Percentiles rank a stretch among this genome's conserved stretches.
Evolutionary conservation across 73 alveolate genomes (phyloP).

Genomic region (Tetrahymena borealis): DNA sequence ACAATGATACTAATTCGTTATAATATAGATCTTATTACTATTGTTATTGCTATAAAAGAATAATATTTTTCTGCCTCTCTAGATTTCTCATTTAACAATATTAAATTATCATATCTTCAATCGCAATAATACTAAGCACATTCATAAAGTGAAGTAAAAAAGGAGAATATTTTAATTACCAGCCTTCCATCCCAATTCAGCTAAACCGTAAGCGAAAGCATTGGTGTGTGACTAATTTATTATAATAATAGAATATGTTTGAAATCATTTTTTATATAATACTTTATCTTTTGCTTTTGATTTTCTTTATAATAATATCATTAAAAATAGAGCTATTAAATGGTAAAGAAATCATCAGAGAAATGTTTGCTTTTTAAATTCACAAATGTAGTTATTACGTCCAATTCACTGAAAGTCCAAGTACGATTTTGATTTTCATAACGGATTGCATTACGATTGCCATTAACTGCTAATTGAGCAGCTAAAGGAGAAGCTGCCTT

Average conservation of each 20-base stretch:
- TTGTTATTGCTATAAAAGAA: too few species aligned
- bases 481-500: not conserved
- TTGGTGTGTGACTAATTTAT: constrained; percentile 17
- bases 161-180: not conserved
- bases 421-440: constrained; percentile 42
- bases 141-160: not conserved
- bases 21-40: too few species aligned
- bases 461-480: not conserved
- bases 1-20: too few species aligned
- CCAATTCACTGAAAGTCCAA: constrained; percentile 42
- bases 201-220: constrained; percentile 45
- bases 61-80: too few species aligned
- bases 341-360: too few species aligned
- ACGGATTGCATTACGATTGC: constrained; percentile 23
- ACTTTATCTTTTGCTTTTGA: not conserved
- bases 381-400: not conserved
- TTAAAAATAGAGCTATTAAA: too few species aligned
- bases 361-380: too few species aligned
- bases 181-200: constrained; percentile 40
- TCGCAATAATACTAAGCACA: not conserved
- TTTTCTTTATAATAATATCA: too few species aligned
- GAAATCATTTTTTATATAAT: not conserved
- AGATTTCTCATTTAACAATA: too few species aligned
- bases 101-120: too few species aligned
- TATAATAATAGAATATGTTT: not conserved